phyloP scores from a whole-genome alignment of 129 eudicot species.

The Ambrosia trifida region DNA sequence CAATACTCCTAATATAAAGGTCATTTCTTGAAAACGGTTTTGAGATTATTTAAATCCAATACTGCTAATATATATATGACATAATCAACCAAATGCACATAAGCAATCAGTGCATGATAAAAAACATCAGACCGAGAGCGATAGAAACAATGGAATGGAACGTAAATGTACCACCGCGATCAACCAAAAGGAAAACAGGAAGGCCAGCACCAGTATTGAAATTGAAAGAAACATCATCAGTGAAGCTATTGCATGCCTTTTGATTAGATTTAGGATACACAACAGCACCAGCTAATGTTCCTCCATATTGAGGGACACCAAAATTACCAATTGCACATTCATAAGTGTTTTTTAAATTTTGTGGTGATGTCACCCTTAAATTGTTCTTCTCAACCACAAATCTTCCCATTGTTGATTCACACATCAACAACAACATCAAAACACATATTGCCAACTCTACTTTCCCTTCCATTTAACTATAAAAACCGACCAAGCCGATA shows the following conservation, averaged over 20 bases:
- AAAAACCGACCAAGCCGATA: conserved; percentile 20
- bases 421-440: conserved; percentile 22
- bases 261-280: conserved; percentile 46
- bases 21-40: too few relatives aligned
- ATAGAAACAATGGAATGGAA: not conserved
- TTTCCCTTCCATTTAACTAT: conserved; percentile 17
- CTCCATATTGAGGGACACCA: conserved; percentile 65
- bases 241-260: conserved; percentile 50
- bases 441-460: conserved; percentile 26
- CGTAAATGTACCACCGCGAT: conserved; percentile 51
- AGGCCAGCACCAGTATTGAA: conserved; percentile 55
- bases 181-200: conserved; percentile 56
- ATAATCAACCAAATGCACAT: too few relatives aligned
- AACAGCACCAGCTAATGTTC: conserved; percentile 58
- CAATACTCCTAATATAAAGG: too few relatives aligned
- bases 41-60: too few relatives aligned
- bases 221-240: conserved; percentile 47
- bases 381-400: conserved; percentile 66
- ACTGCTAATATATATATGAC: too few relatives aligned
- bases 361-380: conserved; percentile 59
- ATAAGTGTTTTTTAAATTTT: conserved; percentile 40
- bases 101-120: not conserved
- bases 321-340: conserved; percentile 68
- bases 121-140: conserved; percentile 2
- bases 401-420: conserved; percentile 38